These are phyloP conservation scores for Eurotiales sp. DNA, from an alignment of 2,329 filamentous ascomycete genomes.

Conservation along the genomic window DNA sequence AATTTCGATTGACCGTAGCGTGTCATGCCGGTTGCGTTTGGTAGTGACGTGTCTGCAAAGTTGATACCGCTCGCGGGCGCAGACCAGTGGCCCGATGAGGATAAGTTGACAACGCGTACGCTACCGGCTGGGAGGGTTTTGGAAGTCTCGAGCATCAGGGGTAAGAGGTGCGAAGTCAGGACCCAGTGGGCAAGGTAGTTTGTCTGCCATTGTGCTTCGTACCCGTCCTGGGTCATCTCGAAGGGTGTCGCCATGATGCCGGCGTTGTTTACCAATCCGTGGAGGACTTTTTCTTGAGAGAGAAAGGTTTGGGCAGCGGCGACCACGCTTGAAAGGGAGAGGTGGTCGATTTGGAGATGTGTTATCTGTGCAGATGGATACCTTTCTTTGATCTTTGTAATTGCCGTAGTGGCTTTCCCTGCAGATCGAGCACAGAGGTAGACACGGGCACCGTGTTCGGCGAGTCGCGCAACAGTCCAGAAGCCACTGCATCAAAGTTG, in stretches of 20 bases:
- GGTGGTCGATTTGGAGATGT: conserved; percentile 48
- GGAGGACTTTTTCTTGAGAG: conserved; percentile 12
- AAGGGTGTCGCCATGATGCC: conserved; percentile 17
- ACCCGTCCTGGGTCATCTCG: conserved; percentile 17
- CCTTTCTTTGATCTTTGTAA: conserved; percentile 25
- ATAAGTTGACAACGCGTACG: conserved; percentile 20
- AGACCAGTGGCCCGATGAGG: conserved; percentile 16
- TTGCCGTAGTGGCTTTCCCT: conserved; percentile 26
- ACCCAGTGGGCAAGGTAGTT: conserved; percentile 19
- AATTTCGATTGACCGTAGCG: conserved; percentile 49
- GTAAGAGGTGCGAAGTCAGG: conserved; percentile 16
- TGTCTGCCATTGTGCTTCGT: conserved; percentile 22
- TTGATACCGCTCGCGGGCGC: conserved; percentile 17
- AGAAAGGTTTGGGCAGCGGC: conserved; percentile 14
- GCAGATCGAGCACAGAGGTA: conserved; percentile 35
- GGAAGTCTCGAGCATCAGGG: conserved; percentile 17
- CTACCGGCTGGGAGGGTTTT: background rate
- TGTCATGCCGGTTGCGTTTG: conserved; percentile 27
- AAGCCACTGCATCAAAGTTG: conserved; percentile 28
- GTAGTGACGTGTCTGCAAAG: conserved; percentile 17
- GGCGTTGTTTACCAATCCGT: conserved; percentile 19
- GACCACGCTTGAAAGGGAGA: conserved; percentile 17
- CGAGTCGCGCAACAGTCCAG: conserved; percentile 35
- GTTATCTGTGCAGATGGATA: conserved; percentile 40
- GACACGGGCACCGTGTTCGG: conserved; percentile 37